phyloP scores from a whole-genome alignment of 2,329 filamentous ascomycete species.

The Pseudocercospora macadamiae region DNA sequence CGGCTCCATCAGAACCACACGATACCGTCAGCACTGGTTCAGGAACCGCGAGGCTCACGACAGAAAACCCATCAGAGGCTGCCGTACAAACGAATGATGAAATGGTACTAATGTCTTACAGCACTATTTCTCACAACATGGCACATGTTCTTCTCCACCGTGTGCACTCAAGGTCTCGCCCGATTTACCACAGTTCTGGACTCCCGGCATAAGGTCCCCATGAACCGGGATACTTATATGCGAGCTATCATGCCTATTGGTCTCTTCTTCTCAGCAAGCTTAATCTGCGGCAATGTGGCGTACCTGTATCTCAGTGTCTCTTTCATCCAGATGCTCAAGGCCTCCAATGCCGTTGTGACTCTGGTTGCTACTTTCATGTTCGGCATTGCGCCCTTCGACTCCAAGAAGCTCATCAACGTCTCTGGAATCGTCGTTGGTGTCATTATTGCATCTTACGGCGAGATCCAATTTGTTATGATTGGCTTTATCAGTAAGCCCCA shows the following conservation, averaged over 20 bases:
- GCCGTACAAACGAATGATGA: background rate
- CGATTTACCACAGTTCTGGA: conserved; percentile 89
- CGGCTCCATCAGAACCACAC: background rate
- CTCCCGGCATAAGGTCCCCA: conserved; percentile 93
- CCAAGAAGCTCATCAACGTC: conserved; percentile 88
- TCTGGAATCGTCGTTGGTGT: conserved; percentile 94
- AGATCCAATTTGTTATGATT: conserved; percentile 86
- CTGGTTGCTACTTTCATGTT: conserved; percentile 86
- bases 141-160: conserved; percentile 88
- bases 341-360: conserved; percentile 91
- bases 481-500: conserved; percentile 61
- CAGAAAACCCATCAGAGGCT: background rate
- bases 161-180: conserved; percentile 92
- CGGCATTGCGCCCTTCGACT: conserved; percentile 79
- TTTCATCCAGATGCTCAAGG: conserved; percentile 99
- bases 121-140: conserved; percentile 91
- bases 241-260: conserved; percentile 94
- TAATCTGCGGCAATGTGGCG: conserved; percentile 95
- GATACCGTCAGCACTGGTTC: too few relatives aligned
- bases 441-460: conserved; percentile 88
- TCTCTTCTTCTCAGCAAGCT: conserved; percentile 90
- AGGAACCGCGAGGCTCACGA: background rate
- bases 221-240: conserved; percentile 91
- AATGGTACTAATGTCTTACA: conserved; percentile 37
- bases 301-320: conserved; percentile 94